phyloP scores from a whole-genome alignment of 1,284 basidiomycete genomes.

The Moniliophthora roreri region DNA sequence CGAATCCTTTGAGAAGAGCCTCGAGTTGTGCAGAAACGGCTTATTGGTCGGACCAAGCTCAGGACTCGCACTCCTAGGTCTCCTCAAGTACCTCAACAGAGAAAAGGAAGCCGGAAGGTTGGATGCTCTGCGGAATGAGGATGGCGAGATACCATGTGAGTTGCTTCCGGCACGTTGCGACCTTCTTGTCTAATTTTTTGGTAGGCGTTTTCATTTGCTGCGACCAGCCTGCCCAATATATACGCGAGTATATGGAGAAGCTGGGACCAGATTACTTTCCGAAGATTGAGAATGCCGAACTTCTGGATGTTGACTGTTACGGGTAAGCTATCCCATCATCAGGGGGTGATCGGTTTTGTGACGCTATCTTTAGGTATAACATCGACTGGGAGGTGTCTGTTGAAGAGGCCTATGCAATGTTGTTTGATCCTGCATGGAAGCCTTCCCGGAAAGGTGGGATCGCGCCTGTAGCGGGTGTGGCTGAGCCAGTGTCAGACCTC shows the following conservation, averaged over 20 bases:
- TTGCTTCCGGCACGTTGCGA: not conserved
- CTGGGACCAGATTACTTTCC: constrained; percentile 13
- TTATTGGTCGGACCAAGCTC: constrained; percentile 18
- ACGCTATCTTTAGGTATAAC: not conserved
- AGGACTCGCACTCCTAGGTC: constrained; percentile 11
- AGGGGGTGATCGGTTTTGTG: not conserved
- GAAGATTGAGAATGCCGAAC: constrained; percentile 12
- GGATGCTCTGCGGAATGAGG: constrained; percentile 13
- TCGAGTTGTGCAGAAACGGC: constrained; percentile 14
- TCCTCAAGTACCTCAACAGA: constrained; percentile 13
- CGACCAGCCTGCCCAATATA: constrained; percentile 17
- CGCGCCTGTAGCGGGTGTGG: not conserved
- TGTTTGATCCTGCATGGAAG: constrained; percentile 6
- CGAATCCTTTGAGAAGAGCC: constrained; percentile 21
- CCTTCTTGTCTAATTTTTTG: not conserved
- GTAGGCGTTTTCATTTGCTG: constrained; percentile 17
- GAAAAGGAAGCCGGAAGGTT: constrained; percentile 11
- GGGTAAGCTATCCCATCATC: constrained; percentile 4
- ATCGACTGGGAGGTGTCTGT: constrained; percentile 8
- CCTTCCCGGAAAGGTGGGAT: constrained; percentile 4
- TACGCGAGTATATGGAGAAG: constrained; percentile 14
- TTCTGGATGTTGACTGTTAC: constrained; percentile 15
- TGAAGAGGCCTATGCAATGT: not conserved
- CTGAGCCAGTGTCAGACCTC: not conserved
- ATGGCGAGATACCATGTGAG: constrained; percentile 17